These are phyloP conservation scores for Posidonia australis DNA, from an alignment of 106 monocot genomes.

Conservation along the genomic window DNA sequence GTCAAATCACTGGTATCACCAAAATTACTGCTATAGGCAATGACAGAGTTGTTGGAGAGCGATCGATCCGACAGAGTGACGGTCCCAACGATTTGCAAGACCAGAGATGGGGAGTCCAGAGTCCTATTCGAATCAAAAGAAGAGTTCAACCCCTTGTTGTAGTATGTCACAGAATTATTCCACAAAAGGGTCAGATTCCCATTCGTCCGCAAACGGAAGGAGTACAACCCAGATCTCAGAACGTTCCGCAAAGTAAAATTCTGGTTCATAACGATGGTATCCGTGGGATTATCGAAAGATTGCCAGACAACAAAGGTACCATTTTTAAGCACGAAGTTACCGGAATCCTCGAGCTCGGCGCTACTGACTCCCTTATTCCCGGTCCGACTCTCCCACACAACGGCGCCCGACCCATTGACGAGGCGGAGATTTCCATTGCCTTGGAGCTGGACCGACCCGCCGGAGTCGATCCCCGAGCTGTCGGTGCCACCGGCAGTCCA, in stretches of 20 bases:
- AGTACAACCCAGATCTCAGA: conserved; percentile 48
- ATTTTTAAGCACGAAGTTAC: conserved; percentile 43
- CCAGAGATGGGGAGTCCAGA: conserved; percentile 32
- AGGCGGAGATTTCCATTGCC: conserved; percentile 50
- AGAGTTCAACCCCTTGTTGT: conserved; percentile 53
- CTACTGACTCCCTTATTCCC: conserved; percentile 22
- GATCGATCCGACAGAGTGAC: conserved; percentile 28
- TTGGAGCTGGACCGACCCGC: conserved; percentile 34
- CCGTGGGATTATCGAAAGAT: conserved; percentile 55
- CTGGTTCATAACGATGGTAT: conserved; percentile 50
- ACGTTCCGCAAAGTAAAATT: conserved; percentile 27
- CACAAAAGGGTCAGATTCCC: conserved; percentile 66
- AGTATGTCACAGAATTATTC: conserved; percentile 40
- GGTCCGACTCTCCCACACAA: conserved; percentile 47
- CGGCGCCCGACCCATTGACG: conserved; percentile 27
- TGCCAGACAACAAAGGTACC: conserved; percentile 37
- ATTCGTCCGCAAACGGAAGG: conserved; percentile 28
- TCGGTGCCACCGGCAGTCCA: conserved; percentile 46
- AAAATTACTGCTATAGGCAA: conserved; percentile 77
- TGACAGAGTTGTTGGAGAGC: conserved; percentile 15
- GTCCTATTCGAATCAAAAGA: conserved; percentile 25
- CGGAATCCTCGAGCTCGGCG: conserved; percentile 38
- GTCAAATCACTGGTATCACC: conserved; percentile 41
- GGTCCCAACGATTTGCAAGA: conserved; percentile 44
- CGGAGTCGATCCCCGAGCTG: conserved; percentile 26